These are phyloP conservation scores for Cyclotella kingstonii DNA, from an alignment of 108 stramenopile genomes.

Conservation along the genomic window DNA sequence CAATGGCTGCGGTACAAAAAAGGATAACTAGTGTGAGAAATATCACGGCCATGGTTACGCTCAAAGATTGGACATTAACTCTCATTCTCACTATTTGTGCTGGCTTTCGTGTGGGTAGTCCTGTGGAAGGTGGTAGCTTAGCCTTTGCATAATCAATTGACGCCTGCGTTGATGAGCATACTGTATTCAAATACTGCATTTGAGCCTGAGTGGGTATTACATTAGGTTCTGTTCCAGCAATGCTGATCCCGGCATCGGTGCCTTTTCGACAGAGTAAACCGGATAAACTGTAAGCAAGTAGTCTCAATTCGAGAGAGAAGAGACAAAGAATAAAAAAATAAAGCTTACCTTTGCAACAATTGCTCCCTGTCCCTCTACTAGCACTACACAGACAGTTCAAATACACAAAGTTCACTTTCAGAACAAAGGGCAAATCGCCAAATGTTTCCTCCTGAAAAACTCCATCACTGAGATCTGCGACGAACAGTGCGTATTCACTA, in stretches of 20 bases:
- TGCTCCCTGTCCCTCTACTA: background rate
- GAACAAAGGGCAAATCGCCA: slow-evolving; percentile 27
- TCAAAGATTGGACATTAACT: no score
- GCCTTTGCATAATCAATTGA: slow-evolving; percentile 30
- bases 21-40: no score
- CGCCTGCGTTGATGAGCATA: slow-evolving; percentile 34
- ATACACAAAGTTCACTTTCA: slow-evolving; percentile 45
- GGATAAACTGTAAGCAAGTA: background rate
- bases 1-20: no score
- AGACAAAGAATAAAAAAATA: background rate
- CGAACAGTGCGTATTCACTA: slow-evolving; percentile 30
- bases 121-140: slow-evolving; percentile 1
- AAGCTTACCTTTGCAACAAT: slow-evolving; percentile 22
- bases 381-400: slow-evolving; percentile 28
- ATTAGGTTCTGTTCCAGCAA: slow-evolving; percentile 14
- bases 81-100: slow-evolving; percentile 1
- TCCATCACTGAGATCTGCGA: slow-evolving; percentile 6
- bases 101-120: background rate
- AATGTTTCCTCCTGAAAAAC: background rate
- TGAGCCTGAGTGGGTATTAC: slow-evolving; percentile 18
- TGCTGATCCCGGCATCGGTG: slow-evolving; percentile 11
- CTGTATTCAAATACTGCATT: slow-evolving; percentile 15
- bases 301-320: background rate
- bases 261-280: background rate
- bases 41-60: no score